phyloP scores from a whole-genome alignment of 768 basidiomycete genomes.

The Kwoniella bestiolae region DNA sequence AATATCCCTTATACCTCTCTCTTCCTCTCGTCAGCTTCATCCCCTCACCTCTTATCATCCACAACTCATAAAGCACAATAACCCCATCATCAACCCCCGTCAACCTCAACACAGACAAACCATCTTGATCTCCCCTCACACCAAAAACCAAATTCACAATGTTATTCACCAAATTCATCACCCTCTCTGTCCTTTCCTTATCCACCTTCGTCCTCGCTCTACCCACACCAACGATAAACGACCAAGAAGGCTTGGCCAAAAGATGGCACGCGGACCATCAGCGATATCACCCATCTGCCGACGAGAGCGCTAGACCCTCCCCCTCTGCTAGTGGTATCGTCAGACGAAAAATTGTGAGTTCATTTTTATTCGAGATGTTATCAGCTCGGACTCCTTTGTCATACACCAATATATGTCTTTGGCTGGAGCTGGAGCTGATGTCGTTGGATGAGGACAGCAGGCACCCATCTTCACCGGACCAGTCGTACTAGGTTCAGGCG shows the following conservation, averaged over 20 bases:
- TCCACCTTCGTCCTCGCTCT: conserved; percentile 7
- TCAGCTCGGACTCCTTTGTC: background rate
- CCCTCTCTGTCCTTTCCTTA: conserved; percentile 5
- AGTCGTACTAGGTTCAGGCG: conserved; percentile 14
- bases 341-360: conserved; percentile 11
- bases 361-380: no score
- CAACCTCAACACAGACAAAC: background rate
- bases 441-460: background rate
- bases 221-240: conserved; percentile 12
- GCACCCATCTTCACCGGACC: background rate
- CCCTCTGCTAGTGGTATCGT: background rate
- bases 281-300: conserved; percentile 6
- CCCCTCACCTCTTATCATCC: background rate
- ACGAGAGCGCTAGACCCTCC: conserved; percentile 14
- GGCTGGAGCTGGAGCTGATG: background rate
- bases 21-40: background rate
- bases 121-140: background rate
- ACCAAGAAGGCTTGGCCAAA: conserved; percentile 4
- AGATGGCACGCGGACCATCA: conserved; percentile 14
- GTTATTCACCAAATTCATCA: conserved; percentile 2
- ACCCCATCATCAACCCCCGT: background rate
- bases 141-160: conserved; percentile 1
- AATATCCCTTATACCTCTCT: background rate
- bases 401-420: background rate
- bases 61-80: background rate